A percentile compares a stretch with the other conserved stretches of the same genome.
Evolutionary conservation across 768 basidiomycete genomes (phyloP).

Genomic region (Fomitopsis serialis): DNA sequence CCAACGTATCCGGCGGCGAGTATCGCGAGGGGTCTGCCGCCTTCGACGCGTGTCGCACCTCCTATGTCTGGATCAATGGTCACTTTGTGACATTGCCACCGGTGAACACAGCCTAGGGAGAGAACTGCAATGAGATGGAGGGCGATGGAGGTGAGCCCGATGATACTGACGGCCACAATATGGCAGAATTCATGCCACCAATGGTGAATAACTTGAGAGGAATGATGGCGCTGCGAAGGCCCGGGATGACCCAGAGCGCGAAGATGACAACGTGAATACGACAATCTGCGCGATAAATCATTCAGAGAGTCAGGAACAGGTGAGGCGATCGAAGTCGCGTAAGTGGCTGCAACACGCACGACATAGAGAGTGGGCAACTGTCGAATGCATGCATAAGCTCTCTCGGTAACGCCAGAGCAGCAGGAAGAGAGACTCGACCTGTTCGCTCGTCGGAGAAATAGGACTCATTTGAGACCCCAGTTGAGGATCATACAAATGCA

Average conservation of each 20-base stretch:
- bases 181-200: slow-evolving; percentile 86
- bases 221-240: slow-evolving; percentile 71
- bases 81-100: slow-evolving; percentile 76
- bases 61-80: slow-evolving; percentile 84
- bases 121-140: no score
- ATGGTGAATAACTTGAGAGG: slow-evolving; percentile 86
- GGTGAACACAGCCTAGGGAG: slow-evolving; percentile 61
- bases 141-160: no score
- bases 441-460: slow-evolving; percentile 63
- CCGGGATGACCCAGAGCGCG: slow-evolving; percentile 84
- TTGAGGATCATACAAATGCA: slow-evolving; percentile 26
- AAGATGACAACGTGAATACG: slow-evolving; percentile 85
- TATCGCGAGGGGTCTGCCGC: slow-evolving; percentile 66
- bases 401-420: neutral
- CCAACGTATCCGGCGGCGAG: slow-evolving; percentile 80
- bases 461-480: slow-evolving; percentile 28
- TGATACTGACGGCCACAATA: slow-evolving; percentile 57
- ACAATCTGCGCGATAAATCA: slow-evolving; percentile 48
- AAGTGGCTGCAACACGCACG: slow-evolving; percentile 41
- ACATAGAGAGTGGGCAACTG: slow-evolving; percentile 76
- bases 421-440: slow-evolving; percentile 32
- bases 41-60: slow-evolving; percentile 72
- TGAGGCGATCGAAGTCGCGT: neutral
- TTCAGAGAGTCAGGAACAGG: neutral
- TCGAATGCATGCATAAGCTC: neutral